A percentile compares a stretch with the other conserved stretches of the same genome.
Evolutionary conservation across 345 rosid species (phyloP).

Genomic region (Linum usitatissimum): DNA sequence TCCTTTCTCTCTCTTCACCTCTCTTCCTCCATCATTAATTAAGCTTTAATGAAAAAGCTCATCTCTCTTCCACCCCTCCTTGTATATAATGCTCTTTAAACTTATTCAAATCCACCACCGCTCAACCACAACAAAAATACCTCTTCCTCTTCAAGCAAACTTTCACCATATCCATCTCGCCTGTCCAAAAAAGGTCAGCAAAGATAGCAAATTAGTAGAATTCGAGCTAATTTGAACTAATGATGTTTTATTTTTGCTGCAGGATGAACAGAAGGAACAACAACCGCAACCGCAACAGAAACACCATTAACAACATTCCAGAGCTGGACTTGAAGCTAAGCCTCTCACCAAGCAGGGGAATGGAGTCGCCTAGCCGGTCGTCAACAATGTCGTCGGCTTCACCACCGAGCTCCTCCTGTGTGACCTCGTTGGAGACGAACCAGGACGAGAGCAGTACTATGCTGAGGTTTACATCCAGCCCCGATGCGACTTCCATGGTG

Average conservation of each 20-base stretch:
- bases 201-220: no score
- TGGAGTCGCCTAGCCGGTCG: slow-evolving; percentile 55
- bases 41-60: slow-evolving; percentile 51
- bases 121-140: not conserved
- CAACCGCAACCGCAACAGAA: slow-evolving; percentile 16
- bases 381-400: slow-evolving; percentile 63
- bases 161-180: no score
- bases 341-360: slow-evolving; percentile 64
- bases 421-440: slow-evolving; percentile 58
- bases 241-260: not conserved
- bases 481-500: slow-evolving; percentile 84
- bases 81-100: slow-evolving; percentile 47
- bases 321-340: slow-evolving; percentile 83
- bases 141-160: not conserved
- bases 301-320: slow-evolving; percentile 13
- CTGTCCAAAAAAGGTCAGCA: no score
- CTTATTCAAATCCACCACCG: slow-evolving; percentile 23
- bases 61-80: slow-evolving; percentile 22
- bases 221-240: not conserved
- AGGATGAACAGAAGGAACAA: slow-evolving; percentile 61
- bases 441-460: slow-evolving; percentile 26
- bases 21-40: slow-evolving; percentile 50
- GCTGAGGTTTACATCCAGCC: slow-evolving; percentile 45
- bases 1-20: slow-evolving; percentile 34
- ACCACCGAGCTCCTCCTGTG: slow-evolving; percentile 88